Evolutionary conservation across 257 asterid species (phyloP), one percentile per base, ranked within the genome.

Genomic region (Primulina tabacum): DNA sequence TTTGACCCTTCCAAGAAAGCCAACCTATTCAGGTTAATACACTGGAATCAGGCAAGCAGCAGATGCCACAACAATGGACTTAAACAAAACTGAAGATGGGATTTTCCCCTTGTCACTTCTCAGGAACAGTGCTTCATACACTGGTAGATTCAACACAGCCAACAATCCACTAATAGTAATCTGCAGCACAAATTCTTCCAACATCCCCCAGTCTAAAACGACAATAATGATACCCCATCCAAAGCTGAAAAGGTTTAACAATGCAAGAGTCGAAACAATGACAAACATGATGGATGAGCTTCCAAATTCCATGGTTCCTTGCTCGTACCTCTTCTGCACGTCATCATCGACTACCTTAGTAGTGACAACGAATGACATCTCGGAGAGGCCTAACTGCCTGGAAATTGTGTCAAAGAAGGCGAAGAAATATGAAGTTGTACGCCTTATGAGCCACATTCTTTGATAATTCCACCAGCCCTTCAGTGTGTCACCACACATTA

Each of bases 381-480:
- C 69, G 0, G 94, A 81, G 63, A 86, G 73, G 35, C 97, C 94
- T 55, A 86, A 21, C 8, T 76, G 77, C 66, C 73, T 77, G 8
- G 10, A 33, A 1, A 83, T 33, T 0, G 87, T 73, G 16, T 90
- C 97, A n/a, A 85, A 29, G 21, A 87, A 69, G 3, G 91, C 89
- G 2, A 88, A 75, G 1, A 85, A 69, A 64, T 60, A 85, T 2
- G 90, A 65, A 30, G 91, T 86, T 12, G 79, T 82, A 53, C 95
- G 82, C 35, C 89, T 71, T 43, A 83, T 80, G 29, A 83, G 1
- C 72, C 71, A 63, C 82, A 88, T 88, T 64, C 97, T 79, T 52
- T 86, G 93, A 26, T 69, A 21, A 74, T 86, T 90, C 90, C 91
- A 84, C 95, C 93, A 90, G 33, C 87, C 80, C 64, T 67, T 85